phyloP scores from a whole-genome alignment of 2,329 filamentous ascomycete genomes.

The Bipolaris victoriae region DNA sequence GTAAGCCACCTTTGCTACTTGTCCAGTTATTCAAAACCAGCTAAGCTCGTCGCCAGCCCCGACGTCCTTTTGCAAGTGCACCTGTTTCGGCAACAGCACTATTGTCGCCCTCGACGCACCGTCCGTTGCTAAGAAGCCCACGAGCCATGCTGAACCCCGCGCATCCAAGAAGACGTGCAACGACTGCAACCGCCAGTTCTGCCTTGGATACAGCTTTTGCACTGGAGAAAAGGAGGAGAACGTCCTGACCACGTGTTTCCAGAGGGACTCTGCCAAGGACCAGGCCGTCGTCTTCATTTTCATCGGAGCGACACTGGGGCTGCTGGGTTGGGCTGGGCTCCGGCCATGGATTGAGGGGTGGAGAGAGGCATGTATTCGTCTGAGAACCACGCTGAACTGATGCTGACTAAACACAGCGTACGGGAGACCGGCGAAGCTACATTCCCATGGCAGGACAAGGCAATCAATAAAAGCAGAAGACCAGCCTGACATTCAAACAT shows the following conservation, averaged over 20 bases:
- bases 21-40: background rate
- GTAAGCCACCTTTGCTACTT: conserved; percentile 40
- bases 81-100: conserved; percentile 70
- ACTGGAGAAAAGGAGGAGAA: conserved; percentile 67
- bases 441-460: conserved; percentile 55
- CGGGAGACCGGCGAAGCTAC: conserved; percentile 58
- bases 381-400: background rate
- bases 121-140: conserved; percentile 32
- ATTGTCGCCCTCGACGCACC: conserved; percentile 68
- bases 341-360: conserved; percentile 65
- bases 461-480: conserved; percentile 14
- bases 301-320: conserved; percentile 65
- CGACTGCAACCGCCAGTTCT: conserved; percentile 72
- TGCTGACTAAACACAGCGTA: conserved; percentile 44
- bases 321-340: conserved; percentile 65
- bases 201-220: conserved; percentile 67
- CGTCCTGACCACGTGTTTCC: conserved; percentile 70
- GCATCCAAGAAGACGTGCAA: conserved; percentile 61
- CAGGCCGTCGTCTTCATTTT: conserved; percentile 70
- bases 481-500: conserved; percentile 6
- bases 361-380: conserved; percentile 54
- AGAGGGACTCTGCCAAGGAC: conserved; percentile 71
- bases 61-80: conserved; percentile 75
- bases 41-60: conserved; percentile 47
- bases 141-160: conserved; percentile 25